Percentiles rank a stretch among this genome's conserved stretches.
Evolutionary conservation across 129 eudicot genomes (phyloP).

Genomic region (Flaveria sonorensis): DNA sequence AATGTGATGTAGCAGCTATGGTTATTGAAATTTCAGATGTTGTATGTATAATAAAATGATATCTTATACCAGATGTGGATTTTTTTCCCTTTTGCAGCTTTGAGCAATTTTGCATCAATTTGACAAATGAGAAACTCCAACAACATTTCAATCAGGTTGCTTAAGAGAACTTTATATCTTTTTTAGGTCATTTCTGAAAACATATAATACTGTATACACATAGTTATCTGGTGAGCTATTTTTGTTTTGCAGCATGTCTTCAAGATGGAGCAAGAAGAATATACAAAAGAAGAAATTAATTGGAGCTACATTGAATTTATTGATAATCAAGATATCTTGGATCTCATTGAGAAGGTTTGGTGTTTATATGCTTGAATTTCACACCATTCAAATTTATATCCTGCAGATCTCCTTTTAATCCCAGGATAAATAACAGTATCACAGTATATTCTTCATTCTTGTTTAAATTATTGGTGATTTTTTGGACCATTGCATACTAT

Average conservation of each 20-base stretch:
- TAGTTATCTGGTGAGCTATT: background rate
- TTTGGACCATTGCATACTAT: conserved; percentile 4
- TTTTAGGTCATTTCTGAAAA: conserved; percentile 13
- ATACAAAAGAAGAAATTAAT: conserved; percentile 90
- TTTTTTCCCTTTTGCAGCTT: conserved; percentile 57
- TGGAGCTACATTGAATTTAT: conserved; percentile 99
- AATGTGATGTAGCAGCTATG: background rate
- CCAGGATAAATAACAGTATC: background rate
- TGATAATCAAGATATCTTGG: conserved; percentile 93
- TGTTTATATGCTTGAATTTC: conserved; percentile 21
- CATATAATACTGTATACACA: conserved; percentile 10
- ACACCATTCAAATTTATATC: background rate
- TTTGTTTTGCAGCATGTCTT: conserved; percentile 85
- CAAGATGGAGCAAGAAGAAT: conserved; percentile 99
- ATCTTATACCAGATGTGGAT: conserved; percentile 14
- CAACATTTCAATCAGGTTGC: conserved; percentile 99
- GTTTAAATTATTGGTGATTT: conserved; percentile 15
- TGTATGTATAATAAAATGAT: conserved; percentile 1
- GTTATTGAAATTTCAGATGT: conserved; percentile 15
- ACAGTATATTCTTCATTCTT: background rate
- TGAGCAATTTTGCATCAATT: conserved; percentile 98
- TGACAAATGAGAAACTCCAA: conserved; percentile 99
- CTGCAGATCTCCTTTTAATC: conserved; percentile 16
- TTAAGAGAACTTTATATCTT: conserved; percentile 8
- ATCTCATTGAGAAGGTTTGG: conserved; percentile 96